These are phyloP conservation scores for Fusarium pseudonygamai DNA, from an alignment of 2,329 filamentous ascomycete genomes.

Conservation along the genomic window DNA sequence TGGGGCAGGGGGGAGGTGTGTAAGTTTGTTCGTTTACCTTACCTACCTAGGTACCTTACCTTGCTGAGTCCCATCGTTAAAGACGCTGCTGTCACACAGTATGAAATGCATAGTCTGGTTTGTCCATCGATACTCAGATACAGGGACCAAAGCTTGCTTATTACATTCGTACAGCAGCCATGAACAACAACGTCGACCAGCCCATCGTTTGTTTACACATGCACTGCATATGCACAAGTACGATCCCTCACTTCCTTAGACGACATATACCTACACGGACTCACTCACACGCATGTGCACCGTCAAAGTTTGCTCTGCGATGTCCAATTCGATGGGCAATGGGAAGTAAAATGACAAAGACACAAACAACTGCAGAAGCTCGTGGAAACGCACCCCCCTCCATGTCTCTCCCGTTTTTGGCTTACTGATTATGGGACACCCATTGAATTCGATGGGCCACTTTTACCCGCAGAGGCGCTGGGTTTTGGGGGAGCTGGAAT, in stretches of 20 bases:
- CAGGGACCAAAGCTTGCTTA: conserved; percentile 26
- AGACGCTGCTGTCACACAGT: conserved; percentile 32
- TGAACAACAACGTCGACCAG: conserved; percentile 19
- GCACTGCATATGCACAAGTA: conserved; percentile 20
- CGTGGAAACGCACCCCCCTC: conserved; percentile 37
- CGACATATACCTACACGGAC: background rate
- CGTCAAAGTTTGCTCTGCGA: background rate
- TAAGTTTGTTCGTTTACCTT: conserved; percentile 13
- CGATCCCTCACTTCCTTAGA: conserved; percentile 4
- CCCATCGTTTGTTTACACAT: conserved; percentile 14
- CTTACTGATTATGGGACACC: conserved; percentile 23
- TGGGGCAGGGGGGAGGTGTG: conserved; percentile 25
- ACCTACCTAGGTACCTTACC: conserved; percentile 17
- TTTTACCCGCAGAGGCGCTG: conserved; percentile 42
- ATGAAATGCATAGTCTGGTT: conserved; percentile 13
- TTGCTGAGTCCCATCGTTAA: background rate
- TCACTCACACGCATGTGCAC: background rate
- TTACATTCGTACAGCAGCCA: background rate
- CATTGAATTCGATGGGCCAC: conserved; percentile 35
- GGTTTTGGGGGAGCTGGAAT: conserved; percentile 34
- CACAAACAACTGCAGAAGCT: conserved; percentile 29
- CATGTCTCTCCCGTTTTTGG: conserved; percentile 18
- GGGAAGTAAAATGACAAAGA: conserved; percentile 21
- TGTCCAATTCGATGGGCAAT: background rate
- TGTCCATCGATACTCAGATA: background rate